A percentile compares a stretch with the other conserved stretches of the same genome.
phyloP scores from a whole-genome alignment of 2,329 filamentous ascomycete genomes.

The Claviceps purpurea region DNA sequence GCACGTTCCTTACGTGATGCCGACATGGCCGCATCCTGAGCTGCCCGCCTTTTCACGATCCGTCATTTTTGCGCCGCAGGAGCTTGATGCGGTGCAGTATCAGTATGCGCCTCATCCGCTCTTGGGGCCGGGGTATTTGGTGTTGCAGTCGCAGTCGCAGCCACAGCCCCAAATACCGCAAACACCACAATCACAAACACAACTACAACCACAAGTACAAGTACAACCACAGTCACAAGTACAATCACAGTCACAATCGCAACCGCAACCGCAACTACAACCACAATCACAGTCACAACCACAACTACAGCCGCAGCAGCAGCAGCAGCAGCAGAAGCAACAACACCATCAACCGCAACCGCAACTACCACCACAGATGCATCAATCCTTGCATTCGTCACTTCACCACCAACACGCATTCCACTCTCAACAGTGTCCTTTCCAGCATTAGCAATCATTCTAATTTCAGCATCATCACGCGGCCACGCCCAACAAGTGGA shows the following conservation, averaged over 20 bases:
- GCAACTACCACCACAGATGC: not conserved
- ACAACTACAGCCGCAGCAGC: not conserved
- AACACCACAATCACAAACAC: not conserved
- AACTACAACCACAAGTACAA: not conserved
- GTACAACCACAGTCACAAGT: not conserved
- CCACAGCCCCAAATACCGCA: conserved; percentile 1
- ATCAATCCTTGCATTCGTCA: not conserved
- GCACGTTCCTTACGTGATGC: not conserved
- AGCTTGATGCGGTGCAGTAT: conserved; percentile 5
- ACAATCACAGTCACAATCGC: not conserved
- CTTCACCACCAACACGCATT: not conserved
- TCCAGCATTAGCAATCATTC: conserved; percentile 2
- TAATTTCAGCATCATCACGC: conserved; percentile 2
- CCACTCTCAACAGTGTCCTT: not conserved
- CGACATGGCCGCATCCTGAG: conserved; percentile 3
- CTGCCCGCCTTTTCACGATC: not conserved
- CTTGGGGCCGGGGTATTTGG: conserved; percentile 7
- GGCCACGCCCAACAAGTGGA: conserved; percentile 1
- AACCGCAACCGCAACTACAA: not conserved
- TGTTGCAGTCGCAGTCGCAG: conserved; percentile 1
- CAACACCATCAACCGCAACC: not conserved
- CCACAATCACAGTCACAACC: not conserved
- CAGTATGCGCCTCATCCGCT: conserved; percentile 5
- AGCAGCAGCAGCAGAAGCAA: not conserved
- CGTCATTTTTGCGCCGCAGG: not conserved